Evolutionary conservation across 2,329 filamentous ascomycete species (phyloP).

Genomic region (Xylariaceae sp.): DNA sequence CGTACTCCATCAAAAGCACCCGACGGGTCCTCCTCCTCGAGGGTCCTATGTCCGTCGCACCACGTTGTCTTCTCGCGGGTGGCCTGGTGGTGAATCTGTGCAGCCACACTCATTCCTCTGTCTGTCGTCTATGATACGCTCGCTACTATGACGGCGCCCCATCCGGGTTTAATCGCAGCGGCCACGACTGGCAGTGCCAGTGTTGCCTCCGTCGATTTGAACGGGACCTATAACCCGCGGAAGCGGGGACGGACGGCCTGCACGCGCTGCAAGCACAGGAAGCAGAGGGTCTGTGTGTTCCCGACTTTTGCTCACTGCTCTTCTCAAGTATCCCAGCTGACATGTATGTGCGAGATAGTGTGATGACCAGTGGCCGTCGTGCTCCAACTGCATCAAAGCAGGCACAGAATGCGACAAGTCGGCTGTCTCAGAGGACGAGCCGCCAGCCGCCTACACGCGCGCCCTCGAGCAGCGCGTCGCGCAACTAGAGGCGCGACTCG

Average conservation of each 20-base stretch:
- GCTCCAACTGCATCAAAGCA: conserved; percentile 41
- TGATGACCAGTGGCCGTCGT: conserved; percentile 40
- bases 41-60: conserved; percentile 16
- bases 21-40: not conserved
- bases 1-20: not conserved
- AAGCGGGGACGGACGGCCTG: conserved; percentile 42
- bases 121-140: not conserved
- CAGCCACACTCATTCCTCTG: not conserved
- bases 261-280: conserved; percentile 41
- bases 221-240: conserved; percentile 33
- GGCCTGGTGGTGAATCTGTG: not conserved
- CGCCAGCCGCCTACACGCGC: conserved; percentile 36
- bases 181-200: conserved; percentile 2
- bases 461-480: conserved; percentile 39
- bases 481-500: conserved; percentile 35
- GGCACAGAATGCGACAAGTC: conserved; percentile 40
- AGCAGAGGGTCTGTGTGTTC: conserved; percentile 36
- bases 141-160: conserved; percentile 11
- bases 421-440: conserved; percentile 36
- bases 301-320: not conserved
- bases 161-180: conserved; percentile 12
- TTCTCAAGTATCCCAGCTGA: not conserved
- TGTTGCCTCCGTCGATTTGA: conserved; percentile 5
- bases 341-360: conserved; percentile 30
- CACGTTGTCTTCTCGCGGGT: not conserved